Conservation (phyloP, 164 flowering plant species). For the Tetracentron sinense region DNA sequence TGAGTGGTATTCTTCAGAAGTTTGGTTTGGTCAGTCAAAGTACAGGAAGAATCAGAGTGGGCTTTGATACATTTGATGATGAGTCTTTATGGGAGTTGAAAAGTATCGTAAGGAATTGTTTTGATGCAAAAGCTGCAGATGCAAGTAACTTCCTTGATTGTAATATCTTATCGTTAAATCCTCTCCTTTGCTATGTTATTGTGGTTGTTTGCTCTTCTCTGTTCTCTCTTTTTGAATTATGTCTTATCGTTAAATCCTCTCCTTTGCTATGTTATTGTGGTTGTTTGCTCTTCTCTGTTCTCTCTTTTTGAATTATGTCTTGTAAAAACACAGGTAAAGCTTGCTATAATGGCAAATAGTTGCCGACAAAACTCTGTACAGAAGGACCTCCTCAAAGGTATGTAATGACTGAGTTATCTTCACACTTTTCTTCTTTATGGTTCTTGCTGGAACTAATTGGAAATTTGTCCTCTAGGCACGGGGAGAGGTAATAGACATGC, state of each 20-base stretch:
- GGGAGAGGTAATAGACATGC: constrained; percentile 22
- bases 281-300: too few species aligned
- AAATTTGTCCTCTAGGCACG: constrained; percentile 34
- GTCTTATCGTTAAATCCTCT: neutral
- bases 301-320: too few species aligned
- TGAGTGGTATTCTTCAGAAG: constrained; percentile 20
- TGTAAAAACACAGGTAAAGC: constrained; percentile 20
- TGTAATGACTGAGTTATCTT: constrained; percentile 19
- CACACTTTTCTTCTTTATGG: constrained; percentile 22
- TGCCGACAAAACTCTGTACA: constrained; percentile 5
- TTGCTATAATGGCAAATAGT: constrained; percentile 16
- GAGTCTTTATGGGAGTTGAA: constrained; percentile 22
- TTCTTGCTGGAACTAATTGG: constrained; percentile 35
- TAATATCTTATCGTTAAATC: neutral
- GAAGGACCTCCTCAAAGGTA: constrained; percentile 40
- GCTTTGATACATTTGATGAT: constrained; percentile 30
- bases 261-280: neutral
- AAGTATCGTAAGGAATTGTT: constrained; percentile 14
- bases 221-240: too few species aligned
- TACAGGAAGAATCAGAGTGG: constrained; percentile 18
- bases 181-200: neutral
- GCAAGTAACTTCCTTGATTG: constrained; percentile 25
- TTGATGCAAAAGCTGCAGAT: constrained; percentile 18
- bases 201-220: too few species aligned
- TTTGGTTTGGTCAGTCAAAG: constrained; percentile 21